Evolutionary conservation across 768 basidiomycete genomes (phyloP), one percentile per base, ranked within the genome.

Genomic region (Leucocoprinus birnbaumii): DNA sequence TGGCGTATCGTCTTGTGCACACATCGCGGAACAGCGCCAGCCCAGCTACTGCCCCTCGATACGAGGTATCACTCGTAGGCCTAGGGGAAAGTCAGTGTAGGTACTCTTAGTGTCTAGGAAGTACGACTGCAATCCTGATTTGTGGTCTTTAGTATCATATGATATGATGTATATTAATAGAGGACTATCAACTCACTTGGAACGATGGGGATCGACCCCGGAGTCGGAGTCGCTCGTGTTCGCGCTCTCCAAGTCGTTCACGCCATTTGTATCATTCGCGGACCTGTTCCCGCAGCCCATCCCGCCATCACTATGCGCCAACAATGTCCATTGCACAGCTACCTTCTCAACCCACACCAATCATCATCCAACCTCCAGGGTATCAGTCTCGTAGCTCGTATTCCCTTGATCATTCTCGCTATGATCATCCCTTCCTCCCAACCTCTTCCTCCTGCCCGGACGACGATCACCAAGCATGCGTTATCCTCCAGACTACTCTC

Each of bases 221-320:
- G n/a, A n/a, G n/a, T n/a, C n/a, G n/a, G n/a, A n/a, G n/a, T n/a
- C n/a, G n/a, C n/a, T n/a, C n/a, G n/a, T n/a, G n/a, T n/a, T n/a
- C n/a, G n/a, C n/a, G 40, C 16, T 47, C 65, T 63, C 31, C 42
- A 54, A 34, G 63, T n/a, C n/a, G n/a, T 41, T 52, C 61, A 61
- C 24, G 53, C 55, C 60, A 52, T n/a, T 58, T 58, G 11, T 8
- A 31, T 8, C 53, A 24, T 14, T 50, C 48, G 22, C 35, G 60
- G 3, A 59, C 58, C 13, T 53, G 16, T 24, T 50, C 48, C 24
- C 35, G 21, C 21, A 50, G 48, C 37, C n/a, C 48, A 10, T 50
- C 53, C 7, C 47, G 14, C 22, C 34, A 42, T 18, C 19, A 53
- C 5, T 52, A 37, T 25, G n/a, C 45, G 13, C 24, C 43, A 27